Base-by-base conservation (phyloP, 2,329 filamentous ascomycete species). In the Aureobasidium subglaciale region DNA sequence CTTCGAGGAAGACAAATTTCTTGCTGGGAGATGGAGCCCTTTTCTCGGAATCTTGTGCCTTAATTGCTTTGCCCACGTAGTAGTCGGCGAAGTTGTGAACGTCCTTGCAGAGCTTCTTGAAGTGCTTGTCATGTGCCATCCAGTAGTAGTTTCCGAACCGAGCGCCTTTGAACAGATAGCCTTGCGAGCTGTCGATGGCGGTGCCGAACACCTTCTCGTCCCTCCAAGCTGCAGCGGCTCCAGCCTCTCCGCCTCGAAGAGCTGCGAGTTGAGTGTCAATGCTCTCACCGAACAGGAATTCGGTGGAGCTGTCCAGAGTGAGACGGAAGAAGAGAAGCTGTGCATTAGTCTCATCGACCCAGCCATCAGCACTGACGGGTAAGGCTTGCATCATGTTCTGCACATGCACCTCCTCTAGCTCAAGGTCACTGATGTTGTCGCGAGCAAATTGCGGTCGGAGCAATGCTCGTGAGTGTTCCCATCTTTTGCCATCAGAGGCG, bases 221-320 rank as follows among this genome's bases (percentile, higher is more conserved):
- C 29, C 65, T 66, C 15, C 50, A 55, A 5, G 35, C 50, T 13
- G 50, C 50, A n/a, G 50, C 50, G 15, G 50, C 38, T 15, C 38
- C 38, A 15, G 50, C 38, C 18, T 55, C 50, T 43, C 50, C 40
- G 4, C 50, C 50, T 20, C 40, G 29, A 2, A 55, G 29, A 62
- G 68, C 59, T 64, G 66, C 37, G 57, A 72, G 60, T 65, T 70
- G 61, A 63, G 70, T 59, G 65, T 67, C 62, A 4, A 70, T 65
- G 8, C 63, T 73, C 57, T 75, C 69, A 59, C 75, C 73, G 62
- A 77, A 76, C 5, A 77, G 66, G 58, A 78, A 77, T 40, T 77
- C 75, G 2, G 74, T 76, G 0, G 75, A 73, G n/a, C 73, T 70
- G 59, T 78, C 75, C 56, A 78, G 72, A 1, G 75, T 78, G 10